Percentiles rank a stretch among this genome's conserved stretches.
Conservation (phyloP, 345 rosid species). For the Citrus medica region DNA sequence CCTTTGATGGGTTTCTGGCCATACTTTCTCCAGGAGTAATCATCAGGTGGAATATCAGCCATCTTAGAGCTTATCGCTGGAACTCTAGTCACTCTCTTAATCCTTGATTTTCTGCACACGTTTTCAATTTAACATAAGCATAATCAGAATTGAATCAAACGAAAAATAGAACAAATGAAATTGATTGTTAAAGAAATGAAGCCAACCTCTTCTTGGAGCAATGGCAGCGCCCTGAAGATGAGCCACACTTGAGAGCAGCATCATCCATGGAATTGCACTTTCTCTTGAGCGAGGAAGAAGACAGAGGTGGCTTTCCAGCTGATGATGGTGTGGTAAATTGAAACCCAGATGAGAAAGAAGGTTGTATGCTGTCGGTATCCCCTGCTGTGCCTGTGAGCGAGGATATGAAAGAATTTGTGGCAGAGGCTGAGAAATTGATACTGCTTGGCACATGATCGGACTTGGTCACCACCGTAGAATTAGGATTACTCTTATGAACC, state of each 20-base stretch:
- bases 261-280: constrained; percentile 71
- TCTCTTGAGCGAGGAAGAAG: constrained; percentile 57
- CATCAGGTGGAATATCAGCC: constrained; percentile 93
- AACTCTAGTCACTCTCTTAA: constrained; percentile 64
- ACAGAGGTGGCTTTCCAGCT: constrained; percentile 67
- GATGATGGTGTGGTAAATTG: constrained; percentile 60
- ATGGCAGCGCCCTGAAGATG: constrained; percentile 79
- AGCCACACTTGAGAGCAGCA: constrained; percentile 53
- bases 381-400: constrained; percentile 48
- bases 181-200: background rate
- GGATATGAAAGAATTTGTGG: constrained; percentile 61
- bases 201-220: constrained; percentile 88
- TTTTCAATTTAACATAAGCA: background rate
- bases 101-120: constrained; percentile 60
- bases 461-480: constrained; percentile 14
- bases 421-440: constrained; percentile 54
- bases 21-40: constrained; percentile 91
- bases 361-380: constrained; percentile 59
- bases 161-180: background rate
- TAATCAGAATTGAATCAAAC: background rate
- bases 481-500: constrained; percentile 19
- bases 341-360: constrained; percentile 59
- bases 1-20: constrained; percentile 99
- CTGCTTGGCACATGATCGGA: constrained; percentile 34
- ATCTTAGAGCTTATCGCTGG: constrained; percentile 80